A percentile compares a stretch with the other conserved stretches of the same genome.
Evolutionary conservation across 805 yeast genomes (phyloP).

Genomic region (Crinitomyces ghanaensis): DNA sequence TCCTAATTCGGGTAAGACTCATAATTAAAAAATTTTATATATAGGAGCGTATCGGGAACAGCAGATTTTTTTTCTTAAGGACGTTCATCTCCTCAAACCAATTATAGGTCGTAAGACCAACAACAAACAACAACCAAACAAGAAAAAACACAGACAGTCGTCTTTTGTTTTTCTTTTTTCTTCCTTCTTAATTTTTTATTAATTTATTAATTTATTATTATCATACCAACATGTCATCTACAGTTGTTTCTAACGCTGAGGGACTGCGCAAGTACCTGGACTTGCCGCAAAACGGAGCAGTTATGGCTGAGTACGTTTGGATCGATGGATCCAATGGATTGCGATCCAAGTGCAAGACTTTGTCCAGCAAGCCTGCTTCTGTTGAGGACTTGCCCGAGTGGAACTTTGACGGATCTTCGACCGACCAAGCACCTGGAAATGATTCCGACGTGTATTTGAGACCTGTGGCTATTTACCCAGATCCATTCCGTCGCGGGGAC

Average conservation of each 20-base stretch:
- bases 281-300: slow-evolving; percentile 73
- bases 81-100: too few species aligned
- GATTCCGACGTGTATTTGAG: slow-evolving; percentile 91
- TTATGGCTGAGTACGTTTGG: slow-evolving; percentile 97
- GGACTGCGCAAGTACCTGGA: slow-evolving; percentile 73
- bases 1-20: too few species aligned
- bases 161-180: too few species aligned
- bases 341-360: slow-evolving; percentile 91
- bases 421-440: slow-evolving; percentile 97
- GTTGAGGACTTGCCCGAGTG: slow-evolving; percentile 92
- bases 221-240: slow-evolving; percentile 9
- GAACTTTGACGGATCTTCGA: slow-evolving; percentile 99
- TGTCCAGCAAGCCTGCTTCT: slow-evolving; percentile 52
- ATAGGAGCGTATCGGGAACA: too few species aligned
- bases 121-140: too few species aligned
- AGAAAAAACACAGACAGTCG: too few species aligned
- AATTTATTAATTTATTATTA: too few species aligned
- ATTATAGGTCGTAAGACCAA: too few species aligned
- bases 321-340: slow-evolving; percentile 83
- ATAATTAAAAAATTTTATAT: too few species aligned
- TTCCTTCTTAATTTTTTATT: too few species aligned
- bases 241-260: slow-evolving; percentile 42
- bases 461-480: slow-evolving; percentile 92
- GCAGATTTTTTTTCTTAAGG: too few species aligned
- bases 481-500: slow-evolving; percentile 97